Percentiles rank a stretch among this genome's conserved stretches.
These are phyloP conservation scores for Neurospora sp. DNA, from an alignment of 495 filamentous ascomycete genomes.

Conservation along the genomic window DNA sequence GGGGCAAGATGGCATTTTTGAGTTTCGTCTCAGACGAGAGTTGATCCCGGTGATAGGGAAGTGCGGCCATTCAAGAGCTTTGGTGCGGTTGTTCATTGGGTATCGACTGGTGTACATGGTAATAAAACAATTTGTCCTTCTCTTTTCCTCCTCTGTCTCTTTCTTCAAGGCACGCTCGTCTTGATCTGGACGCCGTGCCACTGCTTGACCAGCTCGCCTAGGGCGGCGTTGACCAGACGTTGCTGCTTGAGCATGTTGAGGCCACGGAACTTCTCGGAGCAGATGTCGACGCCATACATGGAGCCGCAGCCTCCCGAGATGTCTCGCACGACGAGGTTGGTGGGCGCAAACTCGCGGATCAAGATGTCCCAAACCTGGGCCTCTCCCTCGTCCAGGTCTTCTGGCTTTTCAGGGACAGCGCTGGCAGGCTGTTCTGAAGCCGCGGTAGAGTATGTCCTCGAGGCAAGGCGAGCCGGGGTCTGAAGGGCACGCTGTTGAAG, in stretches of 20 bases:
- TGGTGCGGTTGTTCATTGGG: neutral
- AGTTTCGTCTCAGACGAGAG: neutral
- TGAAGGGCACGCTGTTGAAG: neutral
- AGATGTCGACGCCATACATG: slow-evolving; percentile 68
- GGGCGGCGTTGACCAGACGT: slow-evolving; percentile 54
- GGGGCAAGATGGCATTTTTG: neutral
- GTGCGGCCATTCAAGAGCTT: neutral
- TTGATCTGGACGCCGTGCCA: slow-evolving; percentile 71
- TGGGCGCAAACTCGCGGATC: slow-evolving; percentile 31
- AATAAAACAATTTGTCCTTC: neutral
- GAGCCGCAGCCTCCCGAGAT: slow-evolving; percentile 69
- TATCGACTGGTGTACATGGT: neutral
- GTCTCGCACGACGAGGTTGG: slow-evolving; percentile 53
- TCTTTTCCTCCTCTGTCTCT: neutral
- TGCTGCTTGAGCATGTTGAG: slow-evolving; percentile 61
- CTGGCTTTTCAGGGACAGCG: slow-evolving; percentile 25
- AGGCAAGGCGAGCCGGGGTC: neutral
- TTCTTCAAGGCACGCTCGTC: slow-evolving; percentile 39
- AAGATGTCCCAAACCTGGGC: slow-evolving; percentile 37
- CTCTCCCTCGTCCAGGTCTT: slow-evolving; percentile 31
- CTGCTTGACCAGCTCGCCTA: slow-evolving; percentile 58
- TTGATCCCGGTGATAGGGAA: neutral
- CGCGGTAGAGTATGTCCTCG: neutral
- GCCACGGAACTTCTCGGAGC: slow-evolving; percentile 54
- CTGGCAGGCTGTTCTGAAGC: neutral